A percentile compares a stretch with the other conserved stretches of the same genome.
These are phyloP conservation scores for Chenopodium suecicum DNA, from an alignment of 148 eudicot genomes.

Conservation along the genomic window DNA sequence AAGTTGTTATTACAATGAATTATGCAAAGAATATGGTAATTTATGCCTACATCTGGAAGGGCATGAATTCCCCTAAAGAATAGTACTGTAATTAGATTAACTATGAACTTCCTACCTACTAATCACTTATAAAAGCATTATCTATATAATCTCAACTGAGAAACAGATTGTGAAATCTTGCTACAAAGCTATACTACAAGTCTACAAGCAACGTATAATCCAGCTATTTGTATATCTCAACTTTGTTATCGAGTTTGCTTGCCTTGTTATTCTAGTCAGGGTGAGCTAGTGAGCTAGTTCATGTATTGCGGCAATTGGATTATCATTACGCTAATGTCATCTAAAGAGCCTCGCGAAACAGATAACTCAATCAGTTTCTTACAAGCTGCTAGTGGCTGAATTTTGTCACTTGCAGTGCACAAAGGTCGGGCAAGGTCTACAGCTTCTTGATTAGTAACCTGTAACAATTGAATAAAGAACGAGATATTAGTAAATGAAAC, in stretches of 20 bases:
- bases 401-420: conserved; percentile 30
- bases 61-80: neutral
- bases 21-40: neutral
- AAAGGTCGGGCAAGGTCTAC: conserved; percentile 57
- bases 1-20: neutral
- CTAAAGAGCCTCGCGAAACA: conserved; percentile 63
- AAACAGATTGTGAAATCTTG: neutral
- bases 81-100: conserved; percentile 15
- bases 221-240: neutral
- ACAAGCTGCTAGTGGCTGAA: conserved; percentile 51
- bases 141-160: neutral
- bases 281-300: conserved; percentile 8
- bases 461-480: neutral
- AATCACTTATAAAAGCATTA: neutral
- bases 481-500: neutral
- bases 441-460: conserved; percentile 73
- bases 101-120: conserved; percentile 17
- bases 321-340: conserved; percentile 79
- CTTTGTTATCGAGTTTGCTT: neutral
- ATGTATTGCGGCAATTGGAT: conserved; percentile 50
- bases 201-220: neutral
- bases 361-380: conserved; percentile 68
- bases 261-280: too few species aligned
- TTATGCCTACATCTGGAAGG: neutral
- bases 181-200: neutral